Evolutionary conservation across 257 asterid species (phyloP), one percentile per base, ranked within the genome.

Genomic region (Striga asiatica): DNA sequence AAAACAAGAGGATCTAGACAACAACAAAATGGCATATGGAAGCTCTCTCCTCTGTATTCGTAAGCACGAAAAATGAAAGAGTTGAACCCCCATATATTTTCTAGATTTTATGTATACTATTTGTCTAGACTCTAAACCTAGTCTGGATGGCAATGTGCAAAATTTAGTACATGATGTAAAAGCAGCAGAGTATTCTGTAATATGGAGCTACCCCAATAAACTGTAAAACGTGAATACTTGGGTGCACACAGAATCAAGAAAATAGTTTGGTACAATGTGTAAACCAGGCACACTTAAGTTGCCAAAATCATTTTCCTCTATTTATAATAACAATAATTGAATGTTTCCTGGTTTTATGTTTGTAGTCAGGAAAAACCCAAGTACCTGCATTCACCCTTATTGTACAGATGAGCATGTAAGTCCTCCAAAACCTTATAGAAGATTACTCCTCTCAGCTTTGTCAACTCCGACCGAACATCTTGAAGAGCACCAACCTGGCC

Each of bases 401-500:
- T 85, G 74, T 88, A 92, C 50, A 92, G 97, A 79, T 92, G 97
- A 68, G 82, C 85, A 71, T 92, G 99, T 72, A 92, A 71, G 67
- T 92, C 99, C 76, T 92, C 99, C 88, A 92, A 72, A 42, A 92
- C 84, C 73, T 84, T 92, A 72, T 81, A 92, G 76, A 92, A 92
- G 63, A 92, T 89, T 70, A 76, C 71, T 70, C 97, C 99, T 49
- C 91, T 76, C 73, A 92, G 76, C 75, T 92, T 92, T 57, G 83
- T 75, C 89, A 92, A 75, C 73, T 92, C 99, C 47, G 99, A 81
- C 64, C 97, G 87, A 60, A 92, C 93, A 78, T 92, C 99, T 79
- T 92, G 99, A 73, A 92, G 94, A 64, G 99, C 99, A 50, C 99
- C 99, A 68, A 92, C 97, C 99, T 92, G 67, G 60, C 61, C 64